Evolutionary conservation across 129 eudicot genomes (phyloP), one percentile per base, ranked within the genome.

Genomic region (Pittosporum tobira): DNA sequence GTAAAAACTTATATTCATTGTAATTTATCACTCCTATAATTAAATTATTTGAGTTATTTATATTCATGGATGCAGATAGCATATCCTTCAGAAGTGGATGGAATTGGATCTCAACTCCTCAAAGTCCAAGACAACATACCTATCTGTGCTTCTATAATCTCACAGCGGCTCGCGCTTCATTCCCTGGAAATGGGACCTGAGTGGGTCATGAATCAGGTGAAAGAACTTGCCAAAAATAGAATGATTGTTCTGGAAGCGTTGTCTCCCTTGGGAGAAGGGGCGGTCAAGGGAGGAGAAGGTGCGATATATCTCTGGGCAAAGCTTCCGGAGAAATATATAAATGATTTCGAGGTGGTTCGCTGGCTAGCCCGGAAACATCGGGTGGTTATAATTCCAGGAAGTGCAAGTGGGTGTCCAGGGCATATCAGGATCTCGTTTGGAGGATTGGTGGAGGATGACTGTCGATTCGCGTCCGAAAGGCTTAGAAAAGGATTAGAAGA

Each of bases 71-170:
- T 78, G 79, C 90, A 93, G 99, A 93, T 93, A 66, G 99, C 99
- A 48, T 93, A 73, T 66, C 95, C 98, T 42, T 73, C 89, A 29
- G 94, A 77, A 71, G 99, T 87, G 47, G 84, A 84, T 28, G 99
- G 94, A 1, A 54, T 87, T 36, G 77, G 77, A 43, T 66, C 73
- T 22, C 88, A 79, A 65, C 91, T 93, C 49, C 91, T 87, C 19
- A 93, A 93, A 76, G 79, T 93, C 59, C 99, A 93, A 75, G 99
- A 93, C 73, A 93, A 93, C 88, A 93, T 93, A 36, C 94, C 99
- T 26, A 93, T 93, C 10, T 93, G 99, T 61, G 96, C 99, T 46
- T 72, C 99, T 49, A 93, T 93, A 76, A 81, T 93, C 71, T 78
- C 84, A 55, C 99, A 87, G 61, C 66, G 76, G 48, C 75, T 93